Evolutionary conservation across 805 yeast genomes (phyloP), one percentile per base, ranked within the genome.

Genomic region (Metschnikowia drakensbergensis): DNA sequence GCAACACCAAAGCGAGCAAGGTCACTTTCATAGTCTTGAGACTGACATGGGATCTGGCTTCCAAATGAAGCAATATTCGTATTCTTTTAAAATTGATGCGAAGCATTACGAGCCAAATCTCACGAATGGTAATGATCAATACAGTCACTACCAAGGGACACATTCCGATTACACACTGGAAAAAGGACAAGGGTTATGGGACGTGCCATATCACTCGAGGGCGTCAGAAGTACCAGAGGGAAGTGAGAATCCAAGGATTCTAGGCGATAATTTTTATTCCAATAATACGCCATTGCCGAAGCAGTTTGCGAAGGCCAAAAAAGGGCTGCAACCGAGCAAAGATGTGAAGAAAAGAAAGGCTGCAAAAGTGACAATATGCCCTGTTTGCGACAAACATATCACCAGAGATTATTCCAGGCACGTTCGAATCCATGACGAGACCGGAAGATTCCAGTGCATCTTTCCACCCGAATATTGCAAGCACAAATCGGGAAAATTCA

Each of bases 391-490:
- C 46, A 70, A 70, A 51, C 69, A 57, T 55, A 72, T 72, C 46
- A 64, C 69, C 45, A 54, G 77, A 40, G 77, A 72, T 53, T 57
- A 69, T 42, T 67, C 71, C 5, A 55, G 77, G 36, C 77, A 72
- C 53, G 61, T 71, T 63, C 59, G 77, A 34, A 72, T 69, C 37
- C 77, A 72, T 57, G 69, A 72, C 52, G 75, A 69, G 42, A 59
- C 68, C 7, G 76, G 76, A 3, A 54, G 77, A 26, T 72, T 72
- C 49, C 70, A 68, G 52, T 72, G 77, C 53, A 69, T 71, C 17
- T 72, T 66, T 50, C 75, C 76, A 0, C 64, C 64, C 41, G 59
- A 54, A 27, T 60, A 59, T 61, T 72, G 77, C 56, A 68, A 63
- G 48, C 77, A 72, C 50, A 67, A 68, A 50, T 70, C 76, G 0